Conservation (phyloP, 768 basidiomycete species). For the Tylopilus rubrobrunneus region DNA sequence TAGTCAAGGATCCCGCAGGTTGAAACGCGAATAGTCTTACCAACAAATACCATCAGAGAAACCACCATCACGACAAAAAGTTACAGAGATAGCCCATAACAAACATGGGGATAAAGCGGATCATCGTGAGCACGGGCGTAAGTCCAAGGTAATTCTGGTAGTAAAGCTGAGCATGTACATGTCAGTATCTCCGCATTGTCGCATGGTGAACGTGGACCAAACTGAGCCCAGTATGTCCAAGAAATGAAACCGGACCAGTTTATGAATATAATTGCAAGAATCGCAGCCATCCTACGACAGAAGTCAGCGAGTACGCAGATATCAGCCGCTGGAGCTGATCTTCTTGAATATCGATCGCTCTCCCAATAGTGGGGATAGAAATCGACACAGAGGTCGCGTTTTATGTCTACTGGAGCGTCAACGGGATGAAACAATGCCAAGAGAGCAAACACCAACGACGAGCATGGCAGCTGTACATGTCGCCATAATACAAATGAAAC, state of each 20-base stretch:
- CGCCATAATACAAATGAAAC: conserved; percentile 27
- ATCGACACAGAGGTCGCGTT: conserved; percentile 28
- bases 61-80: conserved; percentile 59
- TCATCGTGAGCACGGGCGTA: no score
- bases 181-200: not conserved
- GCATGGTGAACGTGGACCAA: conserved; percentile 9
- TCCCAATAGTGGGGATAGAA: no score
- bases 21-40: conserved; percentile 32
- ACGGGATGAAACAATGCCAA: not conserved
- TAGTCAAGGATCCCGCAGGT: not conserved
- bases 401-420: conserved; percentile 25
- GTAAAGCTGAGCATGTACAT: no score
- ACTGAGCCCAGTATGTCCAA: conserved; percentile 52
- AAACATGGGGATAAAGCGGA: conserved; percentile 66
- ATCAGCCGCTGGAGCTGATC: conserved; percentile 34
- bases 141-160: no score
- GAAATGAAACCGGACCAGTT: conserved; percentile 56
- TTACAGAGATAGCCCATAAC: conserved; percentile 64
- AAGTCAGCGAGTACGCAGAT: conserved; percentile 65
- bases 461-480: no score
- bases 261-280: conserved; percentile 60
- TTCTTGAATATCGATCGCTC: no score
- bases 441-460: conserved; percentile 20
- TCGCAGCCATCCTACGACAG: conserved; percentile 59
- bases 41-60: conserved; percentile 53